phyloP scores from a whole-genome alignment of 768 basidiomycete species.

The Macrolepiota albuminosa region DNA sequence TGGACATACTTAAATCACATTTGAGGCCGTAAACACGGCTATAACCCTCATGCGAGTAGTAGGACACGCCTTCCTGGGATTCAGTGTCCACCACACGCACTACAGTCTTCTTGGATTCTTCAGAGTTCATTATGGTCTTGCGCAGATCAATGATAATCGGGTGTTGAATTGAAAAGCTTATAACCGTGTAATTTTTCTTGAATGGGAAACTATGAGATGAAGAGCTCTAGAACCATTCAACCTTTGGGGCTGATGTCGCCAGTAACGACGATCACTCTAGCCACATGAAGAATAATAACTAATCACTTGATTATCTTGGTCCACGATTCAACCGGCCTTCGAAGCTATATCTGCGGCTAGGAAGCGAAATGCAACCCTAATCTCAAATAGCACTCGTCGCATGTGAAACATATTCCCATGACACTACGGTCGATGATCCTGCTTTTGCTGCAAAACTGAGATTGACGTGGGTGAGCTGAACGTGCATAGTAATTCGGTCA shows the following conservation, averaged over 20 bases:
- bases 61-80: slow-evolving; percentile 1
- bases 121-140: not conserved
- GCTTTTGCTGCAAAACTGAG: not conserved
- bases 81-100: not conserved
- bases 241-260: not conserved
- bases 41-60: slow-evolving; percentile 9
- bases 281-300: not conserved
- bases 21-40: slow-evolving; percentile 17
- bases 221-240: not conserved
- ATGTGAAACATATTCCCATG: not conserved
- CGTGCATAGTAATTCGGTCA: no score
- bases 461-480: not conserved
- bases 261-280: not conserved
- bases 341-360: not conserved
- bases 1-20: slow-evolving; percentile 18
- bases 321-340: not conserved
- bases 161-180: not conserved
- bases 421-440: not conserved
- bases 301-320: no score
- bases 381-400: not conserved
- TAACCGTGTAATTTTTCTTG: not conserved
- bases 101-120: not conserved
- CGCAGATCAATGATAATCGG: not conserved
- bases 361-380: not conserved
- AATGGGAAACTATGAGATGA: not conserved